Evolutionary conservation across 1,284 basidiomycete genomes (phyloP).

Genomic region (Microbotryum violaceum): DNA sequence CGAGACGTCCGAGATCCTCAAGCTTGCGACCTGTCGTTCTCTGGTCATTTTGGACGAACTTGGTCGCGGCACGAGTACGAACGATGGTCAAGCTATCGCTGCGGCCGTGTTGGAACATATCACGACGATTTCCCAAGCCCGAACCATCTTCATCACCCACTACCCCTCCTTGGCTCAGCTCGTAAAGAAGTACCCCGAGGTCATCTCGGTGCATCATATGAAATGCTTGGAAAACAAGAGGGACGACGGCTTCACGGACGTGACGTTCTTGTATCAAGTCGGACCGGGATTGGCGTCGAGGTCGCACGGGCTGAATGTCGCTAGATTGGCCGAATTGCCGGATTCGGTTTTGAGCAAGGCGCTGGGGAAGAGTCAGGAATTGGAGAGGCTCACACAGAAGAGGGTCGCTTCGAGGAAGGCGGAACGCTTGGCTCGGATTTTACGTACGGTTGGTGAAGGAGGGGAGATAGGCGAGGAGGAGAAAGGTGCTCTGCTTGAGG

Average conservation of each 20-base stretch:
- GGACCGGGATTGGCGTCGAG: conserved; percentile 63
- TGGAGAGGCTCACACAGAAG: conserved; percentile 7
- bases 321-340: conserved; percentile 26
- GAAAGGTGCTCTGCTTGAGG: conserved; percentile 4
- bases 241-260: conserved; percentile 56
- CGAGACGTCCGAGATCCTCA: conserved; percentile 83
- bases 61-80: conserved; percentile 68
- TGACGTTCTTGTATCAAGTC: conserved; percentile 77
- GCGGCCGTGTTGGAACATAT: conserved; percentile 67
- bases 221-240: conserved; percentile 58
- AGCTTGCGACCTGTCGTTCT: conserved; percentile 33
- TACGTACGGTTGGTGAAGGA: background rate
- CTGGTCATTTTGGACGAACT: conserved; percentile 64
- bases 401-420: conserved; percentile 2
- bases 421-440: conserved; percentile 4
- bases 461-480: background rate
- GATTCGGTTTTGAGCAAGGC: conserved; percentile 14
- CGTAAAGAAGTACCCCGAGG: conserved; percentile 16
- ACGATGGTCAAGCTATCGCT: conserved; percentile 78
- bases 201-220: conserved; percentile 75
- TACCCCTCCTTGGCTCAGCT: conserved; percentile 52
- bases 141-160: conserved; percentile 89
- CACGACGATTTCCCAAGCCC: conserved; percentile 56
- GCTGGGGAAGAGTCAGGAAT: conserved; percentile 11
- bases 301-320: conserved; percentile 49